These are phyloP conservation scores for Ceratocystiopsis sp. DNA, from an alignment of 2,329 filamentous ascomycete genomes.

Conservation along the genomic window DNA sequence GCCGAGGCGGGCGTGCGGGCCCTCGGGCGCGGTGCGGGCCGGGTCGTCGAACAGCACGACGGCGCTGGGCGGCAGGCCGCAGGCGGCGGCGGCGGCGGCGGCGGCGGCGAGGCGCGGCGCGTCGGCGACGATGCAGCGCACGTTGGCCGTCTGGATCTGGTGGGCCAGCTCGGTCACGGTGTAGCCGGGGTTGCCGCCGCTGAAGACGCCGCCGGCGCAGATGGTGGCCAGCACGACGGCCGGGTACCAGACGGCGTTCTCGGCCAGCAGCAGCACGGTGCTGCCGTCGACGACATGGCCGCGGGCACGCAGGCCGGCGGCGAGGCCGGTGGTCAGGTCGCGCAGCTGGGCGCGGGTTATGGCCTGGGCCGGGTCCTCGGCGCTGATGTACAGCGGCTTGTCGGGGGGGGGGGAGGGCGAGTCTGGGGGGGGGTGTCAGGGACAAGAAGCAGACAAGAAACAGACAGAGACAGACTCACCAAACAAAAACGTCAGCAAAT, in stretches of 20 bases:
- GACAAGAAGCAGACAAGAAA: too few species aligned
- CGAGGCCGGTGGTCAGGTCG: conserved; percentile 14
- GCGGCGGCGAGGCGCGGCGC: conserved; percentile 20
- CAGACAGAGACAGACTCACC: too few species aligned
- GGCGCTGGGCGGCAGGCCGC: conserved; percentile 15
- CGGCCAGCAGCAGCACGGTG: conserved; percentile 42
- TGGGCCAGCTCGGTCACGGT: conserved; percentile 1
- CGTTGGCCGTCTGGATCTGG: not conserved
- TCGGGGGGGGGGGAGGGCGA: not conserved
- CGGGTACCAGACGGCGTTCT: conserved; percentile 19
- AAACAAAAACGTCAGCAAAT: not conserved
- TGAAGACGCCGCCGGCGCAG: conserved; percentile 63
- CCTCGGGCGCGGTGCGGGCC: conserved; percentile 13
- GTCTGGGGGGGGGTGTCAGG: too few species aligned
- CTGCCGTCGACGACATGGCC: conserved; percentile 60
- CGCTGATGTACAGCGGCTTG: not conserved
- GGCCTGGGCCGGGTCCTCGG: not conserved
- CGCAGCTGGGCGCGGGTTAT: not conserved
- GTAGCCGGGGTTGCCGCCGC: conserved; percentile 52
- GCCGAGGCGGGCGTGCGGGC: too few species aligned
- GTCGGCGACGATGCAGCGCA: not conserved
- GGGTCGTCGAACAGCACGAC: conserved; percentile 22
- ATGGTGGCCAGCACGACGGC: conserved; percentile 51
- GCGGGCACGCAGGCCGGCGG: conserved; percentile 43
- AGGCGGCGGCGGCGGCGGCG: conserved; percentile 22